These are phyloP conservation scores for Choiromyces venosus DNA, from an alignment of 495 filamentous ascomycete species.

Conservation along the genomic window DNA sequence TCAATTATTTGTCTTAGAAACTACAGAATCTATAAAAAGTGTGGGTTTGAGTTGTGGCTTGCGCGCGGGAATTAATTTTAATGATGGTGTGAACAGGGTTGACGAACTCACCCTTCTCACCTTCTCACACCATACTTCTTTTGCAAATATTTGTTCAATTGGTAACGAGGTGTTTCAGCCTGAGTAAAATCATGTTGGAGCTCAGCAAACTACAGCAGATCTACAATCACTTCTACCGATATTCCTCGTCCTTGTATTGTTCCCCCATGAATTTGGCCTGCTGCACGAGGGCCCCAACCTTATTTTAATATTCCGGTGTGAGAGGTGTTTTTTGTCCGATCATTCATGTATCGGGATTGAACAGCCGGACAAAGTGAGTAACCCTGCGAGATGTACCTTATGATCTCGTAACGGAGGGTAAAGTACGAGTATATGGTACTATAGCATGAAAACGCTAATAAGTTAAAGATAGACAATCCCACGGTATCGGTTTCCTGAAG, in stretches of 20 bases:
- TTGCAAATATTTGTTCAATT: background rate
- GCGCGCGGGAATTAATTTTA: too few relatives aligned
- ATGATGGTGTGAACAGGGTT: too few relatives aligned
- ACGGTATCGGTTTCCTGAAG: background rate
- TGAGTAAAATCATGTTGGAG: background rate
- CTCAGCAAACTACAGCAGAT: background rate
- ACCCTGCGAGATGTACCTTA: background rate
- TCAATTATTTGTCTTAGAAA: too few relatives aligned
- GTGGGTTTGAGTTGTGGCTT: too few relatives aligned
- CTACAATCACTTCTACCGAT: background rate
- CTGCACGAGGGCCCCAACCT: background rate
- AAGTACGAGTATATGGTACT: background rate
- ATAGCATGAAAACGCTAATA: background rate
- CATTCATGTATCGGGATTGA: background rate
- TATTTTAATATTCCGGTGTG: background rate
- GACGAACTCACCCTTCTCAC: too few relatives aligned
- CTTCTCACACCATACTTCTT: too few relatives aligned
- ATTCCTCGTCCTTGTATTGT: background rate
- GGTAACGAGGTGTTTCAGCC: too few relatives aligned
- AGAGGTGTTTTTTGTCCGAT: background rate
- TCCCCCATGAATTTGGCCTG: background rate
- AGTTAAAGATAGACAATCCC: background rate
- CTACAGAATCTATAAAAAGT: too few relatives aligned
- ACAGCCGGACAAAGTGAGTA: background rate
- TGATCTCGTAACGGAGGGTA: background rate